Evolutionary conservation across 2,329 filamentous ascomycete species (phyloP), one percentile per base, ranked within the genome.

Genomic region (Penicillium sp.): DNA sequence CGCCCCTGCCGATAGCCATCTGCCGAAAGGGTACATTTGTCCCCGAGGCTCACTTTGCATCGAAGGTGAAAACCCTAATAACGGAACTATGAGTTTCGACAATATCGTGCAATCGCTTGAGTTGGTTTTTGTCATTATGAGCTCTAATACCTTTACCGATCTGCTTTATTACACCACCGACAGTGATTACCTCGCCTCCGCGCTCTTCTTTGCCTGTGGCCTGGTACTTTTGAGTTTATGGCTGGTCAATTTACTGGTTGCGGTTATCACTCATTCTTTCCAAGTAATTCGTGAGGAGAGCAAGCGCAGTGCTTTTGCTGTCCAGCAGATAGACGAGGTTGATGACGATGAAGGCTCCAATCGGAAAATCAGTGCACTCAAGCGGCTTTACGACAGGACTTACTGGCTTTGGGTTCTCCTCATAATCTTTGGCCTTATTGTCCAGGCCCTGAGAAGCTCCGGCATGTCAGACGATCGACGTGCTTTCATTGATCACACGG

Each of bases 221-320:
- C 93, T 96, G 68, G 86, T 99, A 65, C 90, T 99, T 58, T 84
- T 99, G 80, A 94, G 91, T 78, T 80, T 99, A 43, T 99, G 94
- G 94, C 83, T 99, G 65, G 91, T 95, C 58, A 97, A 97, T 70
- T 83, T 99, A 74, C 73, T 88, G 40, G 96, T 99, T 66, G 94
- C 94, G 3, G 94, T 99, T 64, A 99, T 99, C 68, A 99, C 94
- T 0, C 96, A 94, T 4, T 97, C 93, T 1, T 99, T 99, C 67
- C 94, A 99, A 69, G 90, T 99, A 59, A 99, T 99, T 63, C 85
- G 94, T 58, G 95, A 99, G 76, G 94, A 99, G 70, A 96, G 91
- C 74, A 92, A 89, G 71, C 86, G 88, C 26, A 97, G 92, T 75
- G 94, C 95, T 3, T 99, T 99, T 71, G 92, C 91, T 4, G 85